Conservation (phyloP, 768 basidiomycete genomes). For the Gymnopilus junonius region DNA sequence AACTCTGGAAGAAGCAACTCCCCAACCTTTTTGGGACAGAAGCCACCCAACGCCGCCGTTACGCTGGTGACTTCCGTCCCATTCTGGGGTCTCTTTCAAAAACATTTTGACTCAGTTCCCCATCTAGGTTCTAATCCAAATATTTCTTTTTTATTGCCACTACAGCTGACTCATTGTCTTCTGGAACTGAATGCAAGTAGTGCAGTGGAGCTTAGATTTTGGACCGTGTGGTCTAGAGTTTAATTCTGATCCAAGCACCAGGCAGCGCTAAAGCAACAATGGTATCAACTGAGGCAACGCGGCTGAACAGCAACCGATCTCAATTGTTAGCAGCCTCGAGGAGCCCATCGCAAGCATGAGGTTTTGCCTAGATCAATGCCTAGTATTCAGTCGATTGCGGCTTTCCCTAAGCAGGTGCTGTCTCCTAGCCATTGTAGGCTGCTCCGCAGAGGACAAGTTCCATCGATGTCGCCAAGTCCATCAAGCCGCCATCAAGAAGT, state of each 20-base stretch:
- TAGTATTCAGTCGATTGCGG: neutral
- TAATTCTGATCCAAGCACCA: constrained; percentile 15
- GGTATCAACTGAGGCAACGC: constrained; percentile 16
- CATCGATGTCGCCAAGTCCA: constrained; percentile 4
- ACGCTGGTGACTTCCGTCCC: constrained; percentile 18
- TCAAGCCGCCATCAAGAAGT: constrained; percentile 2
- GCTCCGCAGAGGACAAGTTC: neutral
- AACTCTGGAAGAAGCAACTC: constrained; percentile 50
- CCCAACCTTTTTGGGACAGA: constrained; percentile 35
- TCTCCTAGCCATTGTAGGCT: neutral
- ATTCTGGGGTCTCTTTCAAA: constrained; percentile 5
- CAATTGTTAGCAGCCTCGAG: constrained; percentile 16
- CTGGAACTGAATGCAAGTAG: neutral
- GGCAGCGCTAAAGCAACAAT: constrained; percentile 2
- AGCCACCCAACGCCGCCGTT: constrained; percentile 27
- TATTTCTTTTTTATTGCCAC: constrained; percentile 14
- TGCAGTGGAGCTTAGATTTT: neutral
- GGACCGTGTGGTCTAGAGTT: constrained; percentile 9
- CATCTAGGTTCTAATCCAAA: constrained; percentile 13
- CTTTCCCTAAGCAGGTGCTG: neutral
- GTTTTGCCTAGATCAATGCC: neutral
- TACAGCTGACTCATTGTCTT: constrained; percentile 4
- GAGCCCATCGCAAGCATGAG: constrained; percentile 5
- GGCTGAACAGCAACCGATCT: constrained; percentile 9
- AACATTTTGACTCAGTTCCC: constrained; percentile 10